Evolutionary conservation across 768 basidiomycete species (phyloP).

Genomic region (Leccinum uliginosum): DNA sequence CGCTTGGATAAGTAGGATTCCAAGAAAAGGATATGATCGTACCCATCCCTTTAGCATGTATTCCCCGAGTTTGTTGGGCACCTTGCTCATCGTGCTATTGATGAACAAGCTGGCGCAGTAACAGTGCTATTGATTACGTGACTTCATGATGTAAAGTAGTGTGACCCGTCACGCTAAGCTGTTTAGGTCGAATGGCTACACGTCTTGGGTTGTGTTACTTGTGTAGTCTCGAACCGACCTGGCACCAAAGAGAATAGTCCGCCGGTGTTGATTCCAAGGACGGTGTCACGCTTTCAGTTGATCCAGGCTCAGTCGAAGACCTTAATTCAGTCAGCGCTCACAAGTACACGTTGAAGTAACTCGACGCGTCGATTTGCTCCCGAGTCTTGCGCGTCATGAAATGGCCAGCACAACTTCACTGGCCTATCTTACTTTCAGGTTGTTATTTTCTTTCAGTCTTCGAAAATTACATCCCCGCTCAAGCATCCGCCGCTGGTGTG

Average conservation of each 20-base stretch:
- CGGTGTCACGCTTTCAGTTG: background rate
- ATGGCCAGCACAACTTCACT: constrained; percentile 38
- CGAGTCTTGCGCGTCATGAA: constrained; percentile 25
- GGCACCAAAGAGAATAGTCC: too few relatives aligned
- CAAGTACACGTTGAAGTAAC: background rate
- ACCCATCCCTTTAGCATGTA: constrained; percentile 81
- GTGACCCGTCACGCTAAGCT: background rate
- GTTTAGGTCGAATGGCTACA: too few relatives aligned
- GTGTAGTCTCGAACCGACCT: too few relatives aligned
- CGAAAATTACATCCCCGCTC: constrained; percentile 22
- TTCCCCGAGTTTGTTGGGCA: constrained; percentile 61
- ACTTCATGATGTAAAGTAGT: background rate
- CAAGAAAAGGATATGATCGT: background rate
- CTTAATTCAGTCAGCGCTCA: background rate
- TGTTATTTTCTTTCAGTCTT: constrained; percentile 37
- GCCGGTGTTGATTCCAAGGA: too few relatives aligned
- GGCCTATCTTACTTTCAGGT: constrained; percentile 46
- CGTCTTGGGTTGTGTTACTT: too few relatives aligned
- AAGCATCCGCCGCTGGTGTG: constrained; percentile 17
- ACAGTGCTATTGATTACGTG: constrained; percentile 16
- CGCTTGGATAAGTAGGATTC: constrained; percentile 6
- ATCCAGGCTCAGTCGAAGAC: background rate
- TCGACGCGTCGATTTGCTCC: constrained; percentile 1
- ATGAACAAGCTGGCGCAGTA: constrained; percentile 1
- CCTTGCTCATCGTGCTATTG: constrained; percentile 40